Conservation (phyloP, 1,139 yeast species). For the Kurtzmaniella quercitrusa region DNA sequence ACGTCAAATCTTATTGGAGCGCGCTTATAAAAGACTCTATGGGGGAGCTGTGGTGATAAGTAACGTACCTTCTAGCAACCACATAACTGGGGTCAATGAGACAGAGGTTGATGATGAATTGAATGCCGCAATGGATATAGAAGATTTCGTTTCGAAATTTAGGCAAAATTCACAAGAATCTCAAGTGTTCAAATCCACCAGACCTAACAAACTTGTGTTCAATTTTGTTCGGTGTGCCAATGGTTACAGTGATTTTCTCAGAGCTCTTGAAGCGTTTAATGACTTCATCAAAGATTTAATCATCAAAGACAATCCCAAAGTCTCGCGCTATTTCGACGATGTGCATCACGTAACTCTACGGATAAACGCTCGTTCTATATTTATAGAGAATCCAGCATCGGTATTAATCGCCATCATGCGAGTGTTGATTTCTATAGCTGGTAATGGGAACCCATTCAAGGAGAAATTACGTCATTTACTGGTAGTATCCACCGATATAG, state of each 20-base stretch:
- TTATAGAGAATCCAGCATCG: constrained; percentile 26
- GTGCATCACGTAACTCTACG: constrained; percentile 21
- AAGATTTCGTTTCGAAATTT: constrained; percentile 15
- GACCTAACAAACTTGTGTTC: constrained; percentile 26
- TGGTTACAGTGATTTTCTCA: constrained; percentile 26
- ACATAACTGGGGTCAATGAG: constrained; percentile 10
- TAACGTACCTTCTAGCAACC: not conserved
- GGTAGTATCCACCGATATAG: constrained; percentile 34
- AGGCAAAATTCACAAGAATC: constrained; percentile 8
- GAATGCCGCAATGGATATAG: constrained; percentile 14
- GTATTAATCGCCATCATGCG: constrained; percentile 24
- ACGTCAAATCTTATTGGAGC: constrained; percentile 6
- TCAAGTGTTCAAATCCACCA: constrained; percentile 8
- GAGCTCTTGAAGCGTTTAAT: constrained; percentile 22
- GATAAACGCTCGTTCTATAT: constrained; percentile 25
- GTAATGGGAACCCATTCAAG: constrained; percentile 13
- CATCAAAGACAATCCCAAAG: constrained; percentile 5
- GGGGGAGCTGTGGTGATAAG: constrained; percentile 17
- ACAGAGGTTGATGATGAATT: constrained; percentile 8
- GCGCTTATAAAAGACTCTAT: constrained; percentile 19
- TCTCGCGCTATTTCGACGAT: constrained; percentile 15
- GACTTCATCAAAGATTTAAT: constrained; percentile 14
- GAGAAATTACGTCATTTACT: constrained; percentile 21
- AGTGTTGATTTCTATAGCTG: constrained; percentile 21
- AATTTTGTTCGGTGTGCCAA: constrained; percentile 22